phyloP scores from a whole-genome alignment of 306 rosid species.

The Sphenostylis stenocarpa region DNA sequence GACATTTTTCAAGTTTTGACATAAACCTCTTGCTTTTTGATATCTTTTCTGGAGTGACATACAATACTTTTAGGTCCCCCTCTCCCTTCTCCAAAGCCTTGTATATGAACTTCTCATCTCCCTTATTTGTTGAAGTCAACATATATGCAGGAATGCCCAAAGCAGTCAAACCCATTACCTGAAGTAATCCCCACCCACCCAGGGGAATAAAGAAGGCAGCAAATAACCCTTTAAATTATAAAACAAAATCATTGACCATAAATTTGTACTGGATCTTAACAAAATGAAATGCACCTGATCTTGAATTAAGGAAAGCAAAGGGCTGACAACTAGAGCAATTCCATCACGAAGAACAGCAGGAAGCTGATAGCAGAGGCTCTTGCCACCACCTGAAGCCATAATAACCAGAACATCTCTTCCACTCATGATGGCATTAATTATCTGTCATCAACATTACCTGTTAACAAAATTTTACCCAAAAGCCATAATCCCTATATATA shows the following conservation, averaged over 20 bases:
- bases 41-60: slow-evolving; percentile 96
- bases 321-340: slow-evolving; percentile 90
- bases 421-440: slow-evolving; percentile 87
- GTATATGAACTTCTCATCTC: slow-evolving; percentile 75
- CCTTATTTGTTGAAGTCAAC: slow-evolving; percentile 88
- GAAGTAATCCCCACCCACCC: slow-evolving; percentile 34
- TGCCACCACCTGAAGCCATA: slow-evolving; percentile 99
- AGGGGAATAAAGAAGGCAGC: neutral
- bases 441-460: slow-evolving; percentile 46
- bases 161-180: slow-evolving; percentile 96
- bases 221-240: slow-evolving; percentile 9
- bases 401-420: slow-evolving; percentile 87
- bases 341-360: slow-evolving; percentile 88
- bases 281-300: slow-evolving; percentile 74
- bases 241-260: neutral
- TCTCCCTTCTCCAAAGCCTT: slow-evolving; percentile 92
- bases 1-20: slow-evolving; percentile 98
- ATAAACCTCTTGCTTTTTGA: slow-evolving; percentile 98
- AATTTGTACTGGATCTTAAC: slow-evolving; percentile 1
- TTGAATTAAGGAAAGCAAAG: slow-evolving; percentile 88
- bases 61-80: slow-evolving; percentile 72
- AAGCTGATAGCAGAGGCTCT: slow-evolving; percentile 96
- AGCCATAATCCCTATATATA: neutral
- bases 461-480: slow-evolving; percentile 33
- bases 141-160: slow-evolving; percentile 79